These are phyloP conservation scores for Pseudonitzschia delicatissima DNA, from an alignment of 108 stramenopile genomes.

Conservation along the genomic window DNA sequence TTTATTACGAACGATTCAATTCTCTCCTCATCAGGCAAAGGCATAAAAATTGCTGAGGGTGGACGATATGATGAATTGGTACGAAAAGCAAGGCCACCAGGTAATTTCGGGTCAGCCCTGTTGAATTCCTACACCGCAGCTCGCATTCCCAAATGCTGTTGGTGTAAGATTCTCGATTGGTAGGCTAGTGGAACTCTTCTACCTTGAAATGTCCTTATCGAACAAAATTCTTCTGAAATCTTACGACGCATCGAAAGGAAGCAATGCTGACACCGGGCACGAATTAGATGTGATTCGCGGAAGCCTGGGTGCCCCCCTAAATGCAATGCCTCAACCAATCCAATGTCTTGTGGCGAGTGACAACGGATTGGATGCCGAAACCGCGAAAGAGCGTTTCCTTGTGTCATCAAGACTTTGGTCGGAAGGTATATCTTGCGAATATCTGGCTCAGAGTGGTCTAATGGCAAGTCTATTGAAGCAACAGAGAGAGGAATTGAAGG, in stretches of 20 bases:
- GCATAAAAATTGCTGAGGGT: conserved; percentile 70
- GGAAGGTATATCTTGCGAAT: conserved; percentile 73
- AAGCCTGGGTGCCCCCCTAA: conserved; percentile 60
- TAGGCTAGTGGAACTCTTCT: conserved; percentile 62
- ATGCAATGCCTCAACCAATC: conserved; percentile 33
- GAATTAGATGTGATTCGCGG: conserved; percentile 42
- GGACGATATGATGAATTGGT: conserved; percentile 66
- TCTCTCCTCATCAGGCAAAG: conserved; percentile 35
- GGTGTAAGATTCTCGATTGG: conserved; percentile 67
- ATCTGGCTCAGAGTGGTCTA: conserved; percentile 64
- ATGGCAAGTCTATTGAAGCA: conserved; percentile 58
- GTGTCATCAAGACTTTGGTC: conserved; percentile 67
- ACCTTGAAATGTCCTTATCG: conserved; percentile 39
- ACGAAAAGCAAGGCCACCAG: conserved; percentile 67
- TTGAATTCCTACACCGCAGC: conserved; percentile 53
- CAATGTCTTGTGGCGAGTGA: conserved; percentile 58
- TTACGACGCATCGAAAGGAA: neutral
- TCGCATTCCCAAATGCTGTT: conserved; percentile 59
- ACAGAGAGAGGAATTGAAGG: conserved; percentile 29
- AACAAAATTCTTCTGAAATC: neutral
- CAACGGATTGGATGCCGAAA: conserved; percentile 57
- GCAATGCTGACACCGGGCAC: conserved; percentile 16
- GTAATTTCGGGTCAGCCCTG: conserved; percentile 61
- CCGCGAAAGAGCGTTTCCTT: conserved; percentile 43
- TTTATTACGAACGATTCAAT: conserved; percentile 19